Base-by-base conservation (phyloP, 2,329 filamentous ascomycete genomes). In the Conoideocrella luteorostrata region DNA sequence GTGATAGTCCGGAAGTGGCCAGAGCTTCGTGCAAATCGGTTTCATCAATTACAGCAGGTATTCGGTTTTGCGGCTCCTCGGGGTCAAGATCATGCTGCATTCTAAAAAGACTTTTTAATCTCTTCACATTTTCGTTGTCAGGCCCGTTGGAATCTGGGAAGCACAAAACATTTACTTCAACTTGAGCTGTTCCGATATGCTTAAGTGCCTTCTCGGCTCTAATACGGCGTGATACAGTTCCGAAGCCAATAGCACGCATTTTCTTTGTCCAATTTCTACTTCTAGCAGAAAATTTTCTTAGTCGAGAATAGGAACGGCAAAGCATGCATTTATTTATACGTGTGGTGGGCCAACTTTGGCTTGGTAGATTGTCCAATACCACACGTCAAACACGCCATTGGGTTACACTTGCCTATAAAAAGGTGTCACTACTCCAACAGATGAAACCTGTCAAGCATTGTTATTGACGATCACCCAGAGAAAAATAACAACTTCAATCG, bases 21-120 rank as follows among this genome's bases (percentile, higher is more conserved):
- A 56, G 48, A 26, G 45, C 46, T 46, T 47, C 50, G 36, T 50
- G 33, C 15, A 64, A 55, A 38, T 54, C 17, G 44, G 51, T 39
- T 46, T 52, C 35, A 39, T 55, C 52, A 39, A 65, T 54, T 11
- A 60, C 42, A 7, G 53, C 53, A 45, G 53, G 55, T 45, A 63
- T 52, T 49, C 60, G 52, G 52, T 64, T 61, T 35, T 43, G 36
- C 22, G 60, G 18, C 45, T 61, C 49, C 13, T 28, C 39, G 21
- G 29, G 44, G 15, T 21, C 56, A 48, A 21, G 49, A 44, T 35
- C 44, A 58, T 49, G 22, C 56, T 49, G 15, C 18, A 29, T 24
- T 23, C 34, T 21, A 28, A 33, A 45, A 56, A 60, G 34, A 56
- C 50, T 21, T 43, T 37, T 35, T 41, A 43, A 28, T 58, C 44